These are phyloP conservation scores for Fonsecaea erecta DNA, from an alignment of 2,329 filamentous ascomycete species.

Conservation along the genomic window DNA sequence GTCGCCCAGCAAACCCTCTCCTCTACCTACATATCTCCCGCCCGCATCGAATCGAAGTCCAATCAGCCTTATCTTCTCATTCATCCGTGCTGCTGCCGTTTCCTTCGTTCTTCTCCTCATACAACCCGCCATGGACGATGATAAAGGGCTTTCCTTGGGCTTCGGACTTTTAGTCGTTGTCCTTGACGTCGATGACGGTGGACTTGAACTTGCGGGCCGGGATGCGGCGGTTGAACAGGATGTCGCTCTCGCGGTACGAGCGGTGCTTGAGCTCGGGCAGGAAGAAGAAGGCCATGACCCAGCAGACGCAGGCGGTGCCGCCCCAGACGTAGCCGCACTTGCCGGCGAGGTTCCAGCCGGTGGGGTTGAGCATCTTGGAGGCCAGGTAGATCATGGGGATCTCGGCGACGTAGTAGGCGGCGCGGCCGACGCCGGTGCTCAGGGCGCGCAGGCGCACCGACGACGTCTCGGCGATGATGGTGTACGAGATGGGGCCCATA, in stretches of 20 bases:
- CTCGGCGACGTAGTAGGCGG: constrained; percentile 65
- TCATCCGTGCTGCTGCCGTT: no score
- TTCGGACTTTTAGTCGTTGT: no score
- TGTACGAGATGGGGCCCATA: constrained; percentile 67
- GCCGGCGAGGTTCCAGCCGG: constrained; percentile 53
- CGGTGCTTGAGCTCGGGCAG: constrained; percentile 63
- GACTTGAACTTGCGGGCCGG: constrained; percentile 58
- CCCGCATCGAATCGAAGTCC: background rate
- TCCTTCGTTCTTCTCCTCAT: background rate
- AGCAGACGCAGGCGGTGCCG: constrained; percentile 62
- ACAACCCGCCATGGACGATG: background rate
- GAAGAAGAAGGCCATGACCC: constrained; percentile 54
- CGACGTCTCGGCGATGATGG: constrained; percentile 70
- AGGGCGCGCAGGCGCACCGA: constrained; percentile 67
- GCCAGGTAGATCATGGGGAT: constrained; percentile 69
- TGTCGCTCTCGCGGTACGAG: constrained; percentile 67
- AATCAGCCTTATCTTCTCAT: no score
- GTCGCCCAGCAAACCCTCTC: no score
- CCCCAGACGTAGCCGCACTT: constrained; percentile 66
- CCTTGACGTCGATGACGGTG: constrained; percentile 59
- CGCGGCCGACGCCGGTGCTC: constrained; percentile 69
- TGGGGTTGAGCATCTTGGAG: constrained; percentile 49
- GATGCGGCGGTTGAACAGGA: constrained; percentile 60
- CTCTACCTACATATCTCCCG: no score
- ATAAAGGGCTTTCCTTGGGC: no score